Conservation (phyloP, 1,284 basidiomycete species). For the Fistulinella cinereoalba region DNA sequence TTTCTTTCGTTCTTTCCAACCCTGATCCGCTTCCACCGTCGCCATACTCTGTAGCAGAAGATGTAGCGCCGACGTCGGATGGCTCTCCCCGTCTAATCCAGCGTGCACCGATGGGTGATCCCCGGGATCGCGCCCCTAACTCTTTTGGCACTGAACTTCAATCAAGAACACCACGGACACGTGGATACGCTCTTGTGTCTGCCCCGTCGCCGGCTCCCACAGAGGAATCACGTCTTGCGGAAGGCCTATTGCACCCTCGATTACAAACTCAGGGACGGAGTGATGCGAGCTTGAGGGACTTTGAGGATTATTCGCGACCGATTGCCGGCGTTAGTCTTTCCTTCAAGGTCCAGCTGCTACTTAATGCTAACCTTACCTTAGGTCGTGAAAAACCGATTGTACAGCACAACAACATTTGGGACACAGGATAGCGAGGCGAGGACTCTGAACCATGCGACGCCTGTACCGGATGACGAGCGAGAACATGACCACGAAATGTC, state of each 20-base stretch:
- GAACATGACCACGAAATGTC: slow-evolving; percentile 3
- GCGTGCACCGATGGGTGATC: not conserved
- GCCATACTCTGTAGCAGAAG: slow-evolving; percentile 10
- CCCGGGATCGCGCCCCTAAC: not conserved
- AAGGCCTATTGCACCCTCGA: slow-evolving; percentile 41
- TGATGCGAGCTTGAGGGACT: slow-evolving; percentile 40
- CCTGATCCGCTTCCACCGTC: slow-evolving; percentile 27
- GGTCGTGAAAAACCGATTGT: slow-evolving; percentile 39
- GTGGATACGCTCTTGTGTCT: slow-evolving; percentile 3
- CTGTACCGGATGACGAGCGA: slow-evolving; percentile 9
- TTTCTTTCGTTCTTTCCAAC: slow-evolving; percentile 34
- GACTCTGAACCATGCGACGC: slow-evolving; percentile 6
- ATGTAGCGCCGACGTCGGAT: not conserved
- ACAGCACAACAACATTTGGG: slow-evolving; percentile 40
- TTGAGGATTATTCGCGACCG: slow-evolving; percentile 45
- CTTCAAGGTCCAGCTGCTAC: not conserved
- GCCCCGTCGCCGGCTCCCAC: slow-evolving; percentile 39
- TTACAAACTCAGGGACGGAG: slow-evolving; percentile 33
- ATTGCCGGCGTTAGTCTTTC: slow-evolving; percentile 39
- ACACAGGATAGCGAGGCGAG: slow-evolving; percentile 27
- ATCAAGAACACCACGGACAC: slow-evolving; percentile 3
- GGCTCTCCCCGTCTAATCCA: slow-evolving; percentile 2
- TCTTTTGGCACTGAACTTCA: not conserved
- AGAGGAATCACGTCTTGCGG: slow-evolving; percentile 33
- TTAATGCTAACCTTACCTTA: slow-evolving; percentile 15